A percentile compares a stretch with the other conserved stretches of the same genome.
Evolutionary conservation across 257 asterid species (phyloP).

Genomic region (Ophiorrhiza pumila): DNA sequence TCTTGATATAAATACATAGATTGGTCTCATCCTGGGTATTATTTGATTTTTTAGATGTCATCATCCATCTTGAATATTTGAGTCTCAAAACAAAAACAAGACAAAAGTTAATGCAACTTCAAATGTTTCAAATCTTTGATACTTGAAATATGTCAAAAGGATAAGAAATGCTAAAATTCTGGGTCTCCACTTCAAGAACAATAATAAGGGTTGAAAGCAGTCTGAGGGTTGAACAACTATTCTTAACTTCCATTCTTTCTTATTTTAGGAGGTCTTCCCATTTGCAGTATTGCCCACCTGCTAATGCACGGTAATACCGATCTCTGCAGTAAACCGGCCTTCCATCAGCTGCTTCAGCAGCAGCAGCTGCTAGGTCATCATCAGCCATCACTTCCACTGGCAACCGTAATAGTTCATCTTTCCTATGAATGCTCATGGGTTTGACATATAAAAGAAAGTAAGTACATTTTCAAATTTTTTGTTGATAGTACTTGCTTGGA

Average conservation of each 20-base stretch:
- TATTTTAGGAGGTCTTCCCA: slow-evolving; percentile 64
- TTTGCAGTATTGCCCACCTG: slow-evolving; percentile 82
- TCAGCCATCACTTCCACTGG: slow-evolving; percentile 64
- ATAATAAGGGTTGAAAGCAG: neutral
- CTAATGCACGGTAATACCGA: slow-evolving; percentile 71
- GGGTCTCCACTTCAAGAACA: neutral
- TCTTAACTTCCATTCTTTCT: neutral
- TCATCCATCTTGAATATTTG: too few relatives aligned
- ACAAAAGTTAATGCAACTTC: neutral
- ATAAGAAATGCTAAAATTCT: neutral
- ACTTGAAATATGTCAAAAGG: neutral
- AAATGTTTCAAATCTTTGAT: neutral
- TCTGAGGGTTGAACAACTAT: slow-evolving; percentile 1
- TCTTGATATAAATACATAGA: neutral
- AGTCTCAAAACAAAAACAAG: neutral
- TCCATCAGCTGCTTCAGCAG: slow-evolving; percentile 75
- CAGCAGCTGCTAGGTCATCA: slow-evolving; percentile 83
- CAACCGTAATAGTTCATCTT: slow-evolving; percentile 74
- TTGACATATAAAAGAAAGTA: neutral
- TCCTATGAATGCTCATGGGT: slow-evolving; percentile 36
- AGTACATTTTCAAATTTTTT: neutral
- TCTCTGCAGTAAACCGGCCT: slow-evolving; percentile 83
- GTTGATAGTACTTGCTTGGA: neutral
- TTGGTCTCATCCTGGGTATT: neutral
- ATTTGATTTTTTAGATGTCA: neutral